Conservation (phyloP, 345 rosid species). For the Passiflora organensis region DNA sequence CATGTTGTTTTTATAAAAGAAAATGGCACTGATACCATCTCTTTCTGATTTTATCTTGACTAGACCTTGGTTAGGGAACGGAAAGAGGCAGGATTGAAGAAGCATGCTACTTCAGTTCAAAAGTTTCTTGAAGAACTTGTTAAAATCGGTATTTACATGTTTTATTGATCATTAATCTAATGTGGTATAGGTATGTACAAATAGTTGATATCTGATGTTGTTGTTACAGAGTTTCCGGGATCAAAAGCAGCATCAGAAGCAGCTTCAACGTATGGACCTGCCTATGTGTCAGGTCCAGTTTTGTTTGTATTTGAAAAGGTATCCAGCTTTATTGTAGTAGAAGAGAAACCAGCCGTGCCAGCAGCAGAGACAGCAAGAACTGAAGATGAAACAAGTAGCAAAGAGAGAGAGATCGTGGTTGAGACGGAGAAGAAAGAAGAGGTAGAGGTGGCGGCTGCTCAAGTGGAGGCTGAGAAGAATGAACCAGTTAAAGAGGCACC, state of each 20-base stretch:
- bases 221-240: constrained; percentile 66
- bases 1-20: neutral
- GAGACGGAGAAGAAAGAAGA: constrained; percentile 48
- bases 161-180: too few species aligned
- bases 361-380: constrained; percentile 20
- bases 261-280: constrained; percentile 51
- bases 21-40: neutral
- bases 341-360: constrained; percentile 41
- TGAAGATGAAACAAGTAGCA: constrained; percentile 31
- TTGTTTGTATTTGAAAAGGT: constrained; percentile 70
- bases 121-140: constrained; percentile 72
- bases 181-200: too few species aligned
- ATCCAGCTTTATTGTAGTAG: constrained; percentile 46
- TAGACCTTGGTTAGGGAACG: constrained; percentile 69
- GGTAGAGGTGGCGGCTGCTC: constrained; percentile 21
- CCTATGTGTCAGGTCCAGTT: constrained; percentile 55
- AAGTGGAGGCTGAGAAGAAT: too few species aligned
- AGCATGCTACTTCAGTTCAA: constrained; percentile 46
- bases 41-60: neutral
- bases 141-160: constrained; percentile 43
- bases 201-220: too few species aligned
- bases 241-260: constrained; percentile 54
- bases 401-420: constrained; percentile 38
- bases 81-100: constrained; percentile 60
- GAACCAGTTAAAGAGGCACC: constrained; percentile 17